These are phyloP conservation scores for Schwanniomyces etchellsii DNA, from an alignment of 1,139 yeast species.

Conservation along the genomic window DNA sequence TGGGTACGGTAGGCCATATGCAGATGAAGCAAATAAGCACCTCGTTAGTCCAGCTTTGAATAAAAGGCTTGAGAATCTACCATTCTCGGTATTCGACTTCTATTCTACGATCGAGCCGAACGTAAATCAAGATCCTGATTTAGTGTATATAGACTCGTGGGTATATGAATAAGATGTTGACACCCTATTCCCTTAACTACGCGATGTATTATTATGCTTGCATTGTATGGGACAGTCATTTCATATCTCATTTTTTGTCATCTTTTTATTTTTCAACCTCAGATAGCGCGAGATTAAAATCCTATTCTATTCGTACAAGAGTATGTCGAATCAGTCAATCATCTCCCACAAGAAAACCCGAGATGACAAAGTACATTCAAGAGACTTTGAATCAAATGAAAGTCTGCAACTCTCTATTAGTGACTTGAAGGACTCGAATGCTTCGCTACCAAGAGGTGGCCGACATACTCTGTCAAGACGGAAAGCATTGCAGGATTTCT, in stretches of 20 bases:
- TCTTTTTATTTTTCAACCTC: no score
- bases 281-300: no score
- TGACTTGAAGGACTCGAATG: no score
- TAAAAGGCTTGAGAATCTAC: slow-evolving; percentile 12
- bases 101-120: slow-evolving; percentile 25
- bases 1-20: slow-evolving; percentile 47
- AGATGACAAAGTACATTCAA: no score
- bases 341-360: no score
- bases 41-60: slow-evolving; percentile 9
- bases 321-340: no score
- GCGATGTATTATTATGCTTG: no score
- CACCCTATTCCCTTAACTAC: background rate
- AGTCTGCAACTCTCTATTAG: no score
- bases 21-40: slow-evolving; percentile 15
- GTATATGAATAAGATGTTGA: slow-evolving; percentile 15
- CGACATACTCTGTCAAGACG: slow-evolving; percentile 37
- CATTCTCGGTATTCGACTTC: slow-evolving; percentile 32
- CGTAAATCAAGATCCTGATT: slow-evolving; percentile 29
- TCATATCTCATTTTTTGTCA: no score
- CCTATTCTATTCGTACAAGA: no score
- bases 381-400: slow-evolving; percentile 1
- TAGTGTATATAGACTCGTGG: slow-evolving; percentile 40
- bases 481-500: slow-evolving; percentile 41
- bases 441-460: no score
- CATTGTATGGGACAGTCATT: no score